These are phyloP conservation scores for Apiotrichum domesticum DNA, from an alignment of 1,284 basidiomycete species.

Conservation along the genomic window DNA sequence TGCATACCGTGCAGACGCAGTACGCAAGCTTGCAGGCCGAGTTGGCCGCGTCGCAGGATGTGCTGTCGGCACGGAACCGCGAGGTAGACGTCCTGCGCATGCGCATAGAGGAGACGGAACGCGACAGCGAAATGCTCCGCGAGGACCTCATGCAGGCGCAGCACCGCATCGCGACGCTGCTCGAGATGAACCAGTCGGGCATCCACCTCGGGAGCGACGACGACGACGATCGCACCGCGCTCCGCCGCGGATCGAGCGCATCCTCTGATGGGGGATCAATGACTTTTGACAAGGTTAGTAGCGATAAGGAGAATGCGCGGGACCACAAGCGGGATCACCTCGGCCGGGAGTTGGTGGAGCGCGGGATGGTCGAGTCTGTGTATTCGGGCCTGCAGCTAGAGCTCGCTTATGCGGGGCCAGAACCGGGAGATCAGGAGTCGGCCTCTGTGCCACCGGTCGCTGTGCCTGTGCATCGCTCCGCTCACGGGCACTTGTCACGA, in stretches of 20 bases:
- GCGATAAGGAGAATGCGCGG: neutral
- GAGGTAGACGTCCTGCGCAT: constrained; percentile 60
- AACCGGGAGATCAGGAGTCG: too few relatives aligned
- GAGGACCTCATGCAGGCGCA: constrained; percentile 68
- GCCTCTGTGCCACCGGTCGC: too few relatives aligned
- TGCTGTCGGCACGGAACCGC: constrained; percentile 63
- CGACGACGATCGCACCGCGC: constrained; percentile 18
- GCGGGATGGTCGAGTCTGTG: too few relatives aligned
- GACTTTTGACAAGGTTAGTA: constrained; percentile 43
- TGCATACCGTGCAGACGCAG: constrained; percentile 65
- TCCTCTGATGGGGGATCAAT: constrained; percentile 34
- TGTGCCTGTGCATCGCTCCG: too few relatives aligned
- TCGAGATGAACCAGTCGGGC: constrained; percentile 33
- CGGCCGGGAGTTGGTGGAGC: too few relatives aligned
- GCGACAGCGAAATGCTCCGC: constrained; percentile 53
- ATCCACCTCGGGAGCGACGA: constrained; percentile 27
- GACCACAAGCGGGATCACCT: too few relatives aligned
- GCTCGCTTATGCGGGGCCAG: too few relatives aligned
- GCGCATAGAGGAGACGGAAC: constrained; percentile 39
- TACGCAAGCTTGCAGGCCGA: constrained; percentile 68
- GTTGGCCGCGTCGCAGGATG: constrained; percentile 66
- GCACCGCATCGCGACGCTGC: constrained; percentile 48
- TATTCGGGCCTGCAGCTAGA: too few relatives aligned
- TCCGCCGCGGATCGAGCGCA: constrained; percentile 17
- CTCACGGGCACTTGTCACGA: too few relatives aligned